Evolutionary conservation across 2,329 filamentous ascomycete genomes (phyloP), one percentile per base, ranked within the genome.

Genomic region (Botrytis byssoidea): DNA sequence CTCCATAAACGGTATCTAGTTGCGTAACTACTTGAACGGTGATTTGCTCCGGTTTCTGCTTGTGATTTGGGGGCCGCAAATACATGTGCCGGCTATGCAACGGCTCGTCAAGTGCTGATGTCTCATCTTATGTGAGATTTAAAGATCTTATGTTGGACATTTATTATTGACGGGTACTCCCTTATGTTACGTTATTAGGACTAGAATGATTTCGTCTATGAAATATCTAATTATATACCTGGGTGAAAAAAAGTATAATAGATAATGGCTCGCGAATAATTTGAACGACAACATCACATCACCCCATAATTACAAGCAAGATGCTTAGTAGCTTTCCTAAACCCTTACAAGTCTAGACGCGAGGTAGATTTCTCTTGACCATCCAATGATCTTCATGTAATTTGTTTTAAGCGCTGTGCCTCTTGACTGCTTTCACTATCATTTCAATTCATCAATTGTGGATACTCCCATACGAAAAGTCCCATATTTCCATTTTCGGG

Each of bases 21-120:
- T 67, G 65, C 32, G 46, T 67, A 67, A 67, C 65, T 51, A 22
- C 44, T 44, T 66, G 20, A 37, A 51, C n/a, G 22, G 44, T 37
- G 29, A 66, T 51, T 67, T 55, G 46, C 32, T 55, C 32, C 22
- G 65, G 6, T 55, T 67, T 29, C 37, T 4, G 14, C 20, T n/a
- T 66, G 44, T 46, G 42, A 51, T 66, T 66, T 29, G 46, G 65
- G 64, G 29, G 22, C 44, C 35, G 48, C 7, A 25, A 22, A n/a
- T 42, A n/a, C 8, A 51, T 51, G 9, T 29, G 18, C 32, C 64
- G 29, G 60, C 37, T 29, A 63, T 63, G 60, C 37, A 63, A 63
- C 37, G 25, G 60, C 35, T 63, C 20, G 25, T n/a, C n/a, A 35
- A 67, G 44, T 67, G 44, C 64, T 67, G 51, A 51, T 51, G 42